Evolutionary conservation across 169 alveolate species (phyloP), one percentile per base, ranked within the genome.

Genomic region (Cryptosporidium meleagridis): DNA sequence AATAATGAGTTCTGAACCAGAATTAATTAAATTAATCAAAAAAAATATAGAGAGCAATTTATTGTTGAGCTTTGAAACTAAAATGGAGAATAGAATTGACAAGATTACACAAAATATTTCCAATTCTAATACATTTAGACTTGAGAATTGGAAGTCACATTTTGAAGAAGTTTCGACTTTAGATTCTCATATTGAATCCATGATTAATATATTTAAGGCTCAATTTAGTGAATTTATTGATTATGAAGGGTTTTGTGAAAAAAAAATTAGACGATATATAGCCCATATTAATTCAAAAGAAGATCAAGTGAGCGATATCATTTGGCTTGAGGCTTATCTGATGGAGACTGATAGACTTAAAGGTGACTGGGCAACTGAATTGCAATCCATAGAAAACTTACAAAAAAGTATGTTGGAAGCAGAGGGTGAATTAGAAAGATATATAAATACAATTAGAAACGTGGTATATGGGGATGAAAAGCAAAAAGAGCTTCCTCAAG

Each of bases 331-430:
- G 9, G 55, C 35, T 35, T 73, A 73, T 52, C 26, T 73, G n/a
- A 73, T 55, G 86, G 86, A 73, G n/a, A 73, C 86, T 53, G 86
- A 73, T 73, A 26, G 52, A 18, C n/a, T 73, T 5, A 73, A 73
- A 35, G 59, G 55, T 33, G 71, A 73, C 21, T 73, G 86, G 86
- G 86, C 86, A 12, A 55, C 69, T 55, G 86, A 73, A 39, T 35
- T 73, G 33, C 71, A 73, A 10, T 31, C 70, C 29, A 73, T 73
- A 26, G 86, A 73, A 14, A 48, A 55, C 35, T 35, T 73, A 18
- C 71, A 39, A 0, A 73, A 29, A 12, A 58, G 65, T 58, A 73
- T 73, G 45, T 8, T 37, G 21, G 70, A 61, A 10, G 86, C 86
- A 35, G 71, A 73, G n/a, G 53, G 71, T 3, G 86, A 73, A 23